Evolutionary conservation across 768 basidiomycete species (phyloP).

Genomic region (Suillus variegatus): DNA sequence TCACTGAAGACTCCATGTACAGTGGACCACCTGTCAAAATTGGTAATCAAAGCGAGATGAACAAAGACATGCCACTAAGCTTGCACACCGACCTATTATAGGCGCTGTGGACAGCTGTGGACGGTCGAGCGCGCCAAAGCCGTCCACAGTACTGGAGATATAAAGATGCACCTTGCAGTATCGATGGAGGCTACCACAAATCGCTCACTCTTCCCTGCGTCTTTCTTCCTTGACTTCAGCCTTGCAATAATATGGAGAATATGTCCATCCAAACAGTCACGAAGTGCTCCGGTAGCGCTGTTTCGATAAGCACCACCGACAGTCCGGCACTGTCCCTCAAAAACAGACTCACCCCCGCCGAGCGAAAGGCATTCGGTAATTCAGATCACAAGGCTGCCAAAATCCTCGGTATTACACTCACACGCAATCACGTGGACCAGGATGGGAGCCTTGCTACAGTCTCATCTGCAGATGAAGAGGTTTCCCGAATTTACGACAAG

Average conservation of each 20-base stretch:
- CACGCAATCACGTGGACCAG: constrained; percentile 11
- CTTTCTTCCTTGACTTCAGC: background rate
- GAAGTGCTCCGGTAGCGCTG: background rate
- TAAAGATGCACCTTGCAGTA: background rate
- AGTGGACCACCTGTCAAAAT: background rate
- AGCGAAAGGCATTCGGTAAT: constrained; percentile 13
- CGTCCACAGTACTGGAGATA: background rate
- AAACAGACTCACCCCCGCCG: constrained; percentile 10
- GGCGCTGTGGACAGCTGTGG: constrained; percentile 3
- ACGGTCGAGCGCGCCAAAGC: background rate
- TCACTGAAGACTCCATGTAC: background rate
- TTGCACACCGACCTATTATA: too few species aligned
- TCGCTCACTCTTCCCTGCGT: background rate
- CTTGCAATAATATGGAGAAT: background rate
- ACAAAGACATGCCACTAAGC: constrained; percentile 1
- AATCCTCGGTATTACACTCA: constrained; percentile 19
- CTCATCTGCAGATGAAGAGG: background rate
- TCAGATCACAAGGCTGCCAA: constrained; percentile 19
- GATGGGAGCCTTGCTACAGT: background rate
- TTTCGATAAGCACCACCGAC: background rate
- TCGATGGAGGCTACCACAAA: background rate
- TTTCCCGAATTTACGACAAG: background rate
- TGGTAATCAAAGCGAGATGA: background rate
- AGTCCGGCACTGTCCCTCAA: constrained; percentile 5
- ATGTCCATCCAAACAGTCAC: background rate